Evolutionary conservation across 441 rosid genomes (phyloP).

Genomic region (Cnidoscolus chayamansa): DNA sequence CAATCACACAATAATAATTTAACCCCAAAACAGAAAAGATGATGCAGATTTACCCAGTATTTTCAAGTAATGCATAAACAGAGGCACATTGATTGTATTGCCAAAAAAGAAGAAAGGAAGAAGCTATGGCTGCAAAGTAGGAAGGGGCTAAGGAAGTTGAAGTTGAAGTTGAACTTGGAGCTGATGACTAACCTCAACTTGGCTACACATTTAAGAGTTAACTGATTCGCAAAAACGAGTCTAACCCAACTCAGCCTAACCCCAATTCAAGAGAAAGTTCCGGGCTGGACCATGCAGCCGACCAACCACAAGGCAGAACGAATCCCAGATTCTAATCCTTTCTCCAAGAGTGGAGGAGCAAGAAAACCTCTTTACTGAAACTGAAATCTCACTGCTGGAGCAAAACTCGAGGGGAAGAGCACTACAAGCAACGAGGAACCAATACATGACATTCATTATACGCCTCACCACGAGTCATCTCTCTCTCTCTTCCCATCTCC

Average conservation of each 20-base stretch:
- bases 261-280: background rate
- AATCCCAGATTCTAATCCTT: too few relatives aligned
- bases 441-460: slow-evolving; percentile 47
- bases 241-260: background rate
- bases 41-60: background rate
- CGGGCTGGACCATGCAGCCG: too few relatives aligned
- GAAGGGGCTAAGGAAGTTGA: background rate
- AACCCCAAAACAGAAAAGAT: background rate
- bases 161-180: background rate
- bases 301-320: background rate
- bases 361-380: slow-evolving; percentile 7
- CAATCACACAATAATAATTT: background rate
- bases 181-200: background rate
- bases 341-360: slow-evolving; percentile 15
- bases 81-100: background rate
- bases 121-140: background rate
- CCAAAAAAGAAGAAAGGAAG: background rate
- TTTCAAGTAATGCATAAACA: background rate
- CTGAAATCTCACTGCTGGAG: slow-evolving; percentile 60
- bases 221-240: background rate
- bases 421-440: slow-evolving; percentile 55
- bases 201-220: background rate
- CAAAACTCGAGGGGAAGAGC: slow-evolving; percentile 53
- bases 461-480: slow-evolving; percentile 73
- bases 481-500: slow-evolving; percentile 41